These are phyloP conservation scores for Petunia axillaris DNA, from an alignment of 257 asterid species.

Conservation along the genomic window DNA sequence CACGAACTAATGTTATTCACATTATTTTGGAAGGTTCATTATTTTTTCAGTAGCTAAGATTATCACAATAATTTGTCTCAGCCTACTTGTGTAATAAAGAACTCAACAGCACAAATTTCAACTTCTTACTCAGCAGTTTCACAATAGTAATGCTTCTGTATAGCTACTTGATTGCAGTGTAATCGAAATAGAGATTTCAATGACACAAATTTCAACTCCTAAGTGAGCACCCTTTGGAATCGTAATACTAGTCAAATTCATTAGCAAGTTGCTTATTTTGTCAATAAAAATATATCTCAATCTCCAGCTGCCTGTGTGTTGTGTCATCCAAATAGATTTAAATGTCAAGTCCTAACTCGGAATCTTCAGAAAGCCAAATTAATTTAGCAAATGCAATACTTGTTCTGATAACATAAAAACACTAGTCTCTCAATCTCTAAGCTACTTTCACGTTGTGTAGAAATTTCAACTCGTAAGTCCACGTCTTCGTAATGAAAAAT, in stretches of 20 bases:
- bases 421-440: background rate
- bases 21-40: background rate
- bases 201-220: background rate
- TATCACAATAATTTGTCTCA: constrained; percentile 9
- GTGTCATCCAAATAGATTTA: background rate
- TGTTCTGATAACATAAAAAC: background rate
- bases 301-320: background rate
- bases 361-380: constrained; percentile 7
- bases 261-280: background rate
- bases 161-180: too few species aligned
- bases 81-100: background rate
- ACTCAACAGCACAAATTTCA: background rate
- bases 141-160: too few species aligned
- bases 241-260: constrained; percentile 7
- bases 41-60: background rate
- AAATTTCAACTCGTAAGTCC: background rate
- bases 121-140: background rate
- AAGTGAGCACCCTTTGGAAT: background rate
- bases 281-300: background rate
- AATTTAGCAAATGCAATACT: background rate
- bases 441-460: background rate
- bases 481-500: background rate
- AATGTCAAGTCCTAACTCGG: background rate
- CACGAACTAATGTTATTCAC: constrained; percentile 1
- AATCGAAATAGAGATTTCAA: constrained; percentile 11